Base-by-base conservation (phyloP, 305 asterid species). In the Stenogyne calaminthoides region DNA sequence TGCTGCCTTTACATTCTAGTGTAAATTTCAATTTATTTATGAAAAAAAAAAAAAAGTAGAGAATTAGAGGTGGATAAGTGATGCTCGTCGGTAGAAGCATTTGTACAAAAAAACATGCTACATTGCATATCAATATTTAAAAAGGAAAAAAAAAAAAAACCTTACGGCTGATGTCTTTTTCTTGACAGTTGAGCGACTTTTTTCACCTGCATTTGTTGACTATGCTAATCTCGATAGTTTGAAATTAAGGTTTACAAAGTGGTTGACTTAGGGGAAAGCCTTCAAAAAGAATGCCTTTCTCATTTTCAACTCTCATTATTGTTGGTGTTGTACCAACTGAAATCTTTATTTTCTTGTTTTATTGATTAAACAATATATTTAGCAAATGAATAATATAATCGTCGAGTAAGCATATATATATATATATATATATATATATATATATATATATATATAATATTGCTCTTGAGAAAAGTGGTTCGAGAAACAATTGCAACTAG, bases 31-130 rank as follows among this genome's bases (percentile, higher is more conserved):
- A 18, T 75, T 20, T 6, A 42, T 22, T 39, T 27, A 67, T 29
- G 18, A 7, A 4, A 20, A 27, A 3, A n/a, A 20, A 15, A 15
- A 32, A 39, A 34, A 20, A 7, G 64, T 19, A 55, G 60, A 69
- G 74, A 58, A 64, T 72, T 77, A 76, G 80, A 66, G 81, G 76
- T 77, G 78, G 73, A 69, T 59, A 42, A 58, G 59, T 73, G 52
- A 55, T 55, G 49, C 78, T 73, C 71, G 77, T 70, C 71, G 11
- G 6, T 15, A 56, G 73, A 39, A 54, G 18, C 27, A 47, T 27
- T 36, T 79, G 81, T 76, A 74, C 72, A 76, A 49, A 77, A 77
- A 39, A 7, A 40, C n/a, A 51, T 77, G 15, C 52, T 8, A 32
- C 55, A 36, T 1, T 47, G 49, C n/a, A 54, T 0, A 75, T 44